Conservation (phyloP, 768 basidiomycete genomes). For the Mrakia gelida region DNA sequence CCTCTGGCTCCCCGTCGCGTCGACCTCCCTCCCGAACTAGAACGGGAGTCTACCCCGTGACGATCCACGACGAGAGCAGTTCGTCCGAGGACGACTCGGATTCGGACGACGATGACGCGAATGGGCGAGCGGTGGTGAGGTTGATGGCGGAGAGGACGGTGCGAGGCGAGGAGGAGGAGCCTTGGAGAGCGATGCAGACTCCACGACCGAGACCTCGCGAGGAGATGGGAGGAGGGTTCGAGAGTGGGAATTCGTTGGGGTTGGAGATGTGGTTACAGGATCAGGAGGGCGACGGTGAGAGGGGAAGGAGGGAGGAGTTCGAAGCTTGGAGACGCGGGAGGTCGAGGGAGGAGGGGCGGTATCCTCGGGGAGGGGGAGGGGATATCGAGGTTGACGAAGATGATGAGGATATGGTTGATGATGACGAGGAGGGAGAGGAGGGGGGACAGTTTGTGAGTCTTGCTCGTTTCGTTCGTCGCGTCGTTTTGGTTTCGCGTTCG, state of each 20-base stretch:
- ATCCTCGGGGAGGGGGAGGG: background rate
- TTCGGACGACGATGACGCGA: background rate
- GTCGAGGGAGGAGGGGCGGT: background rate
- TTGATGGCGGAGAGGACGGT: background rate
- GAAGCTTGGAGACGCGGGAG: background rate
- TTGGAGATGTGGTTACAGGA: background rate
- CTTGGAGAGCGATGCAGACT: background rate
- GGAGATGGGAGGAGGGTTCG: background rate
- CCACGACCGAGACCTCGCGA: background rate
- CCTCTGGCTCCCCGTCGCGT: no score
- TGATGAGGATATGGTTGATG: background rate
- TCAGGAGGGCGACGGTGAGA: no score
- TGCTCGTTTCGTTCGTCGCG: background rate
- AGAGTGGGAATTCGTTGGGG: background rate
- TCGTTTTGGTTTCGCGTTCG: background rate
- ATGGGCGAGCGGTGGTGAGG: background rate
- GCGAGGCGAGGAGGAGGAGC: background rate
- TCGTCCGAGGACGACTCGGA: background rate
- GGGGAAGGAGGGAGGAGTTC: background rate
- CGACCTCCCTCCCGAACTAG: background rate
- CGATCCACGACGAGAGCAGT: background rate
- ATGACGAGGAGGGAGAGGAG: background rate
- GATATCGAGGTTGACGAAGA: background rate
- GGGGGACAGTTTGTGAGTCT: background rate
- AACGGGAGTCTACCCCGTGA: background rate